Base-by-base conservation (phyloP, 2,329 filamentous ascomycete genomes). In the Botrytis porri region DNA sequence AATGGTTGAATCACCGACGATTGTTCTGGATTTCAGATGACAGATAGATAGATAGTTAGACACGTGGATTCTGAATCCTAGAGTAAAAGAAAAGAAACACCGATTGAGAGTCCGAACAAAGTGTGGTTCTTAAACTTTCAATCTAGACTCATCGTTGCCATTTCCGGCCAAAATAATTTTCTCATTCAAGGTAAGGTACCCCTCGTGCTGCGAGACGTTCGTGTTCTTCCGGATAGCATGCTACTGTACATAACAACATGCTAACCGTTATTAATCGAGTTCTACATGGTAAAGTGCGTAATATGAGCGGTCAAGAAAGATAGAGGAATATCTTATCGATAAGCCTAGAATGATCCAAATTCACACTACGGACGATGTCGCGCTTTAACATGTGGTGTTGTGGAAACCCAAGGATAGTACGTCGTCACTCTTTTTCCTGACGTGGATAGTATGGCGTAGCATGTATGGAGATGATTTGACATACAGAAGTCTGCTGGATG, bases 231-330 rank as follows among this genome's bases (percentile, higher is more conserved):
- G 18, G 39, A 16, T 16, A 69, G 32, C 10, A 35, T 45, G 14
- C 45, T n/a, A 59, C n/a, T n/a, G n/a, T n/a, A n/a, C n/a, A n/a
- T n/a, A 22, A 45, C 43, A 45, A 45, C 43, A 45, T 60, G 22
- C 45, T 45, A 61, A 32, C 64, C 39, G 29, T 16, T 18, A 29
- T 61, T 60, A 41, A 41, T 39, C 35, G 64, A 67, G 39, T 32
- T 39, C 12, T 71, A 1, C n/a, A n/a, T n/a, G n/a, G n/a, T n/a
- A 32, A 32, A 51, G 45, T 54, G 61, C 60, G 41, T 54, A 57
- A 54, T 65, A 57, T 45, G 70, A 71, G 70, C 60, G 70, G 70
- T 71, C 60, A 71, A 65, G 22, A 16, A 57, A 71, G 41, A 60
- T 45, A 43, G 25, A 32, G n/a, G 22, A 51, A 51, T 60, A 37